Percentiles rank a stretch among this genome's conserved stretches.
These are phyloP conservation scores for Metschnikowia drakensbergensis DNA, from an alignment of 805 yeast species.

Conservation along the genomic window DNA sequence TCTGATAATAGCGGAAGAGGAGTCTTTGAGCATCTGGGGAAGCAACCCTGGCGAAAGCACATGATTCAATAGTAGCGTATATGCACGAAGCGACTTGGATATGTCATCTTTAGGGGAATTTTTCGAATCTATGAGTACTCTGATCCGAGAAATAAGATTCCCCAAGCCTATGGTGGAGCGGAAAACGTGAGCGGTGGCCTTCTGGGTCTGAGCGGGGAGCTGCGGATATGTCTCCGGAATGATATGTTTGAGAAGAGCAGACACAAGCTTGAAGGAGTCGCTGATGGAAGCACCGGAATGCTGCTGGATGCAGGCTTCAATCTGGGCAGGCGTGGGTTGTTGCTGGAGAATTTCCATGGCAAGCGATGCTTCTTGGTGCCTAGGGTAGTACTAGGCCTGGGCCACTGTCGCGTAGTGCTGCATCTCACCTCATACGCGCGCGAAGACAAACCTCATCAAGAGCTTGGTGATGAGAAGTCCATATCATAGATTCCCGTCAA, in stretches of 20 bases:
- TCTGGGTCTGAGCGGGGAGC: conserved; percentile 16
- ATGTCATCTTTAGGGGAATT: conserved; percentile 11
- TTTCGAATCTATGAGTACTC: conserved; percentile 8
- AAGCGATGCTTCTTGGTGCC: background rate
- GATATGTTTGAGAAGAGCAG: conserved; percentile 28
- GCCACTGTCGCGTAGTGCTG: background rate
- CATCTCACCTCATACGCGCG: too few species aligned
- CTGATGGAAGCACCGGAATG: background rate
- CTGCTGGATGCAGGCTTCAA: conserved; percentile 10
- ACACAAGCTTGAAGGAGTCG: conserved; percentile 13
- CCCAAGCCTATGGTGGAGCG: conserved; percentile 31
- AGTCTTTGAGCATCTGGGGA: conserved; percentile 4
- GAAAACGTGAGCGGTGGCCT: conserved; percentile 14
- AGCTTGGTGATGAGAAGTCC: too few species aligned
- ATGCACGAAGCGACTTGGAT: conserved; percentile 7
- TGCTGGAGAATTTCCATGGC: conserved; percentile 13
- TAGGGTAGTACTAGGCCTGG: too few species aligned
- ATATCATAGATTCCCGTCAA: too few species aligned
- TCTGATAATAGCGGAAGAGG: conserved; percentile 15
- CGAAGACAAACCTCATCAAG: too few species aligned
- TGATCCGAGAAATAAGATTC: conserved; percentile 20
- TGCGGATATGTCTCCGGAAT: conserved; percentile 29
- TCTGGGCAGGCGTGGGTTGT: conserved; percentile 12
- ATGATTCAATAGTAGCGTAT: conserved; percentile 12
- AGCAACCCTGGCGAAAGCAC: conserved; percentile 19